phyloP scores from a whole-genome alignment of 2,329 filamentous ascomycete genomes.

The Akanthomyces lecanii region DNA sequence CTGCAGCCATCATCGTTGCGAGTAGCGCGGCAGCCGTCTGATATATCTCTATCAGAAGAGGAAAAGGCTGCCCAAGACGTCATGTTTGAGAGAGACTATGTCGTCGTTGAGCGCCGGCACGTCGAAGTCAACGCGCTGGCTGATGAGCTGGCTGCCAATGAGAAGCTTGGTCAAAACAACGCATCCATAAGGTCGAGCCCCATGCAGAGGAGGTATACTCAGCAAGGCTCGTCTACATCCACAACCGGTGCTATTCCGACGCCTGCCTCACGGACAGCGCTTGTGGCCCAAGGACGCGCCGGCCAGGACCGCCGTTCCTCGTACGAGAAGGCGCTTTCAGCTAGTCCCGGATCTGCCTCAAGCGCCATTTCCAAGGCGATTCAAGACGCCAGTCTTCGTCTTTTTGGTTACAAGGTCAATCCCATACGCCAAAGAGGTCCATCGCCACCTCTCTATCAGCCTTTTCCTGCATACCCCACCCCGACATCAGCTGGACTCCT shows the following conservation, averaged over 20 bases:
- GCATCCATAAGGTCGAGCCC: constrained; percentile 54
- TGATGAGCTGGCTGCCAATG: constrained; percentile 86
- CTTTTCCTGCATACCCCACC: constrained; percentile 81
- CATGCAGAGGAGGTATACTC: constrained; percentile 72
- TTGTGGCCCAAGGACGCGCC: constrained; percentile 65
- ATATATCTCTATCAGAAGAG: constrained; percentile 49
- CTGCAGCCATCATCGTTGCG: constrained; percentile 13
- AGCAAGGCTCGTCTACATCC: constrained; percentile 67
- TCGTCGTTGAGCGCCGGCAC: constrained; percentile 88
- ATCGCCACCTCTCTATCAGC: constrained; percentile 73
- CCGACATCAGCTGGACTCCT: constrained; percentile 59
- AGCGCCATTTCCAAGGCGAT: constrained; percentile 94
- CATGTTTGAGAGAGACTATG: constrained; percentile 88
- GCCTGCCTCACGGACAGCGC: constrained; percentile 66
- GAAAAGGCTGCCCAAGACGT: constrained; percentile 79
- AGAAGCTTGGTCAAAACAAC: constrained; percentile 51
- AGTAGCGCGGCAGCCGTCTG: constrained; percentile 17
- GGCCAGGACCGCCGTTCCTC: constrained; percentile 74
- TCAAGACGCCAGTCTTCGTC: constrained; percentile 77
- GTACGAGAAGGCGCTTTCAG: constrained; percentile 71
- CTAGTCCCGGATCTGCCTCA: constrained; percentile 66
- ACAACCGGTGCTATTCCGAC: constrained; percentile 65
- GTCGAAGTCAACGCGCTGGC: constrained; percentile 97
- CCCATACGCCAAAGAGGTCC: constrained; percentile 61
- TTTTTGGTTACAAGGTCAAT: constrained; percentile 68